A percentile compares a stretch with the other conserved stretches of the same genome.
phyloP scores from a whole-genome alignment of 441 rosid species.

The Syzygium malaccense region DNA sequence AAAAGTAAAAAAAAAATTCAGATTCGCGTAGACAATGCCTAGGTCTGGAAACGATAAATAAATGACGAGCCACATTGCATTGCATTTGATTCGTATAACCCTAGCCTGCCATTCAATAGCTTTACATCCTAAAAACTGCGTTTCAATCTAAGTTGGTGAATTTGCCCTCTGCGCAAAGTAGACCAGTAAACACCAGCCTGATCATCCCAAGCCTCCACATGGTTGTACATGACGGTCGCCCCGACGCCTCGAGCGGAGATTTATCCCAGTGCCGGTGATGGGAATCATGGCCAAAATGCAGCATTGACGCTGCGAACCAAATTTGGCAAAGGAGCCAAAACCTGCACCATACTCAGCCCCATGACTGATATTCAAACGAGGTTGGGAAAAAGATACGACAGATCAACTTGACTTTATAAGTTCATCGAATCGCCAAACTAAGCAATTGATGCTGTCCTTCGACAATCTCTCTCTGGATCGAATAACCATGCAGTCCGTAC shows the following conservation, averaged over 20 bases:
- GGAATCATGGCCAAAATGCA: not conserved
- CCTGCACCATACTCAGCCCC: not conserved
- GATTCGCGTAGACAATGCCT: not conserved
- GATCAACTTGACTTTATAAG: not conserved
- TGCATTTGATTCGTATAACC: not conserved
- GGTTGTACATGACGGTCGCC: not conserved
- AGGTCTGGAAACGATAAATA: not conserved
- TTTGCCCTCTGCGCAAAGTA: not conserved
- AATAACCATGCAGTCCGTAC: no score
- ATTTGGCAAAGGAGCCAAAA: not conserved
- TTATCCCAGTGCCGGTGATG: not conserved
- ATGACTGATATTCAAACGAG: not conserved
- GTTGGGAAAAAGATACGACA: not conserved
- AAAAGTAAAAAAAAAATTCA: no score
- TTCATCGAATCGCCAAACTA: no score
- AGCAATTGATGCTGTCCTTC: not conserved
- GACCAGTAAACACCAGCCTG: not conserved
- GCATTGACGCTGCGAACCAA: not conserved
- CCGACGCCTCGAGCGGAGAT: not conserved
- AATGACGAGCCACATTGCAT: not conserved
- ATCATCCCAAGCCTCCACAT: not conserved
- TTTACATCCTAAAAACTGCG: not conserved
- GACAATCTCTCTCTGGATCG: no score
- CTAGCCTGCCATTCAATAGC: not conserved
- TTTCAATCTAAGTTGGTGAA: not conserved